Conservation (phyloP, 139 green algal species). For the Chlamydomonas sp. region DNA sequence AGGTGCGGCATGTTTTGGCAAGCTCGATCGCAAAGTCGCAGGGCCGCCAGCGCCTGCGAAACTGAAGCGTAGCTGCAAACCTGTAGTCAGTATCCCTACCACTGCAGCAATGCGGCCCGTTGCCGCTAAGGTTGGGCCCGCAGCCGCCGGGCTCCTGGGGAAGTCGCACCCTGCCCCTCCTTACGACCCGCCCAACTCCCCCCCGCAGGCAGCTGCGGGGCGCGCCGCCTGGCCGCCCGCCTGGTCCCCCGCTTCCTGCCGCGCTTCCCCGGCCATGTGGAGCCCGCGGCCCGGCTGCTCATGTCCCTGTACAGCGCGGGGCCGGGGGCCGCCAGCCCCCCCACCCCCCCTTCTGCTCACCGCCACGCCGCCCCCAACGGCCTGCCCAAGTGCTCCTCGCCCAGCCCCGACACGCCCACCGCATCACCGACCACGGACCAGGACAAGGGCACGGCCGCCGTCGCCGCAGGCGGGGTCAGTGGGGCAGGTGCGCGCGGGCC, state of each 20-base stretch:
- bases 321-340: neutral
- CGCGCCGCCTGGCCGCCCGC: constrained; percentile 53
- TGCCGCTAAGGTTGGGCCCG: neutral
- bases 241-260: constrained; percentile 60
- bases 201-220: constrained; percentile 33
- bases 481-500: neutral
- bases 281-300: constrained; percentile 40
- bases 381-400: neutral
- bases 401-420: neutral
- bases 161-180: no score
- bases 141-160: neutral
- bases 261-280: constrained; percentile 51
- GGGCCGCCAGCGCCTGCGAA: no score
- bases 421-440: neutral
- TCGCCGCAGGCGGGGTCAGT: neutral
- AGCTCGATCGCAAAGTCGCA: no score
- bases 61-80: no score
- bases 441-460: neutral
- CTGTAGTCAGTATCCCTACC: no score
- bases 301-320: constrained; percentile 27
- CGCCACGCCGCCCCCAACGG: neutral
- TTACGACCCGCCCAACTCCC: neutral
- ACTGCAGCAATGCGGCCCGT: no score
- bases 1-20: neutral
- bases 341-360: neutral